Evolutionary conservation across 108 stramenopile genomes (phyloP), one percentile per base, ranked within the genome.

Genomic region (Cyclotella baltica): DNA sequence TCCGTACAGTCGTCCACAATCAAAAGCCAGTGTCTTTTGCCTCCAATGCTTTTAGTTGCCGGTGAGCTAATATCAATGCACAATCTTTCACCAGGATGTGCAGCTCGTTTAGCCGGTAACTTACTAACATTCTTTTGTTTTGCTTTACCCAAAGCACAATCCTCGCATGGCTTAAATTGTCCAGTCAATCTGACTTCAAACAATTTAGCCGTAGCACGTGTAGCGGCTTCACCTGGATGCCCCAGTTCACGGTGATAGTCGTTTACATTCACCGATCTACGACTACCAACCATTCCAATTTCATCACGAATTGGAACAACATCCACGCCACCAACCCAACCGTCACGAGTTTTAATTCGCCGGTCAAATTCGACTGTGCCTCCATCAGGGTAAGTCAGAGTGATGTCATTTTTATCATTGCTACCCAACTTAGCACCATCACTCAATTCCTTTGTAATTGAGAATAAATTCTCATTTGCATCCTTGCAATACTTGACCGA

Each of bases 101-200:
- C 33, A 29, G 57, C 16, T 28, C 47, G 18, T 46, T 22, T 11
- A 10, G 28, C 33, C 3, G 71, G 25, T 29, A 11, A 3, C 28
- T 72, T 72, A 18, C 18, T 34, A 36, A 72, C 40, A 13, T 31
- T 59, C 3, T 20, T 37, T 28, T 58, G 57, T 43, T 30, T 29
- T 61, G 71, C 61, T 33, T 72, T 72, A 15, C 57, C n/a, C 43
- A 62, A 40, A 34, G 43, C 57, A 62, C 71, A 72, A 29, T 58
- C 56, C 28, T 72, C 34, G 30, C 71, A 72, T 31, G 71, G 38
- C 5, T 59, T n/a, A 13, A 36, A 19, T 59, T 55, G 35, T 9
- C 71, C 71, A 29, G 33, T 36, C 4, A 72, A 33, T 47, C 57
- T 58, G 8, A 33, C 13, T 19, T 57, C 71, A 22, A 34, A 18